Percentiles rank a stretch among this genome's conserved stretches.
These are phyloP conservation scores for Plasmopara halstedii DNA, from an alignment of 352 stramenopile genomes.

Conservation along the genomic window DNA sequence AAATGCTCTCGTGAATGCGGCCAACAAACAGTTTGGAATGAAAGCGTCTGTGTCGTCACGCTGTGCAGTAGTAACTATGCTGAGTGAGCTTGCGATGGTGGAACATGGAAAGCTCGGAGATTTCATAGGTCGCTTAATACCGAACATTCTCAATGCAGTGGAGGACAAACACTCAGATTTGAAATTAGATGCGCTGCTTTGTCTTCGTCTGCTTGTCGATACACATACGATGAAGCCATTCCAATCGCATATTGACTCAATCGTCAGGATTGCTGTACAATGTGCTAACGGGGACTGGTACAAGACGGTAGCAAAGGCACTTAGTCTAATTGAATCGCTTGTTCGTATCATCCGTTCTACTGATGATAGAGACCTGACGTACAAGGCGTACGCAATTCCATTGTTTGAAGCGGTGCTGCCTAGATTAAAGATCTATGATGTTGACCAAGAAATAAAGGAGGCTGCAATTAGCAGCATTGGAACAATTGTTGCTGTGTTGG, in stretches of 20 bases:
- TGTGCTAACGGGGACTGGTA: constrained; percentile 97
- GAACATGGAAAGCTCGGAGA: constrained; percentile 63
- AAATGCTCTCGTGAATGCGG: constrained; percentile 61
- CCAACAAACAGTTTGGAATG: constrained; percentile 75
- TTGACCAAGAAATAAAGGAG: constrained; percentile 99
- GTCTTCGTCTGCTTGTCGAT: constrained; percentile 91
- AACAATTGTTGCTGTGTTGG: constrained; percentile 76
- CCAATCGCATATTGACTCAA: constrained; percentile 57
- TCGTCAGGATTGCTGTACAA: constrained; percentile 85
- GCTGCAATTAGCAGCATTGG: constrained; percentile 89
- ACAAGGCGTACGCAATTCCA: constrained; percentile 56
- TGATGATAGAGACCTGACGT: constrained; percentile 22
- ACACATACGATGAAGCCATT: constrained; percentile 83
- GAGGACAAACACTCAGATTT: constrained; percentile 91
- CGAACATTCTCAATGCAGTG: constrained; percentile 79
- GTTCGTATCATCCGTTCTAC: constrained; percentile 67
- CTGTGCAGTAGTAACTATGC: constrained; percentile 75
- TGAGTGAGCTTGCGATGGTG: constrained; percentile 80
- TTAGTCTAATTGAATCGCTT: constrained; percentile 90
- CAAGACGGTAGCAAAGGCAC: constrained; percentile 95
- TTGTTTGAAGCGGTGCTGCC: constrained; percentile 92
- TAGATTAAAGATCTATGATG: constrained; percentile 93
- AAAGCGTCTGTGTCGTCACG: constrained; percentile 72
- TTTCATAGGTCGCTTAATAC: constrained; percentile 67
- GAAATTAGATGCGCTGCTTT: constrained; percentile 92